Base-by-base conservation (phyloP, 2,329 filamentous ascomycete species). In the Calonectria fujianensis region DNA sequence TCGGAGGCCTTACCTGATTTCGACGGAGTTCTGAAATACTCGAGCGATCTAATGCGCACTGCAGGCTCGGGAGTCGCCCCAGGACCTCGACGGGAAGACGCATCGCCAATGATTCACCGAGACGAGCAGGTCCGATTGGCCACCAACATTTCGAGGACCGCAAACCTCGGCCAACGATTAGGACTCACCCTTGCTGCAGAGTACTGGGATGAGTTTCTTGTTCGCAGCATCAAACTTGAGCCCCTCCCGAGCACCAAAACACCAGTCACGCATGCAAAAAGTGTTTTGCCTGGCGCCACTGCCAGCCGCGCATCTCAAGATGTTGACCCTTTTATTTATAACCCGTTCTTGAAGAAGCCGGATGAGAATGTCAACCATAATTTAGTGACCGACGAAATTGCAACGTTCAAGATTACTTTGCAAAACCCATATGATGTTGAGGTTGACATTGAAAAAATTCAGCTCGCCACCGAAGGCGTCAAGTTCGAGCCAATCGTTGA, bases 341-440 rank as follows among this genome's bases (percentile, higher is more conserved):
- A 98, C 81, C 95, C 97, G 0, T 98, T 98, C 81, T 86, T 96
- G 27, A 95, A 96, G 84, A 89, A 90, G 69, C 85, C 89, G 0
- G 90, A 91, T 52, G 89, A 93, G 67, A 89, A 90, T 31, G 87
- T 89, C 2, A 87, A 90, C 16, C 92, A 96, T 73, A 90, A 95
- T 1, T 88, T 98, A 37, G 94, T 98, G 27, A 93, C 95, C 6
- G 93, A 93, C 20, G 96, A 98, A 83, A 86, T 91, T 73, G 93
- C 94, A 2, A 92, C 90, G 5, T 98, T 98, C 84, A 91, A 91
- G 78, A 90, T 98, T 37, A 96, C 94, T 2, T 87, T 99, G 24
- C 97, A 98, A 82, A 99, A 99, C 80, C 95, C 96, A 0, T 98
- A 96, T 79, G 96, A 98, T 74, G 94, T 98, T 77, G 95, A 98